Evolutionary conservation across 371 early-diverging fungal genomes (phyloP), one percentile per base, ranked within the genome.

Genomic region (Sporodiniella umbellata): DNA sequence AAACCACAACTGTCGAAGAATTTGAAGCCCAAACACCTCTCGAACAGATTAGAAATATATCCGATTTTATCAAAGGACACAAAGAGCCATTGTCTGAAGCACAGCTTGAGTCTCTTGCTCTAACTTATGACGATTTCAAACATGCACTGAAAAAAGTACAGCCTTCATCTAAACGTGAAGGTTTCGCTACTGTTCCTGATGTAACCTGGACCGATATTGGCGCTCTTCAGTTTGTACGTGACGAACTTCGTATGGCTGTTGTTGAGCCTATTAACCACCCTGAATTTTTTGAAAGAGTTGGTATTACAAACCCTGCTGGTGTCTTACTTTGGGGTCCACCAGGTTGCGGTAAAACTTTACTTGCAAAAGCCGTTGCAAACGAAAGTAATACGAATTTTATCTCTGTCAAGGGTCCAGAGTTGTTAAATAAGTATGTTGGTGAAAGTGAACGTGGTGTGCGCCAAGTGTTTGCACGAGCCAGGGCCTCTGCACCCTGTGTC

Each of bases 351-450:
- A 99, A 99, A 72, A 99, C 99, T 3, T 68, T 99, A 54, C 76
- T 99, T 54, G 99, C 99, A 15, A 98, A 98, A 67, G 99, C 99
- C 0, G 94, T 99, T 22, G 97, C 99, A 1, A 97, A 93, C 66
- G 95, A 95, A 68, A 92, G 89, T 59, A 88, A 93, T 50, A 96
- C 94, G 61, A 99, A 99, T 71, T 99, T 99, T 62, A 94, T 99
- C 40, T 92, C 93, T 28, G 96, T 99, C 44, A 99, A 99, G 65
- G 99, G 99, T 0, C 99, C 99, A 15, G 99, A 99, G 65, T 71
- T 99, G 10, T 75, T 99, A 37, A 99, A 96, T 75, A 99, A 99
- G 84, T 99, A 98, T 64, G 99, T 99, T 1, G 99, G 99, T 54
- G 99, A 99, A 64, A 94, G 95, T 74, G 99, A 99, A 72, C 85